Percentiles rank a stretch among this genome's conserved stretches.
Evolutionary conservation across 352 stramenopile genomes (phyloP).

Genomic region (Pythium sp.): DNA sequence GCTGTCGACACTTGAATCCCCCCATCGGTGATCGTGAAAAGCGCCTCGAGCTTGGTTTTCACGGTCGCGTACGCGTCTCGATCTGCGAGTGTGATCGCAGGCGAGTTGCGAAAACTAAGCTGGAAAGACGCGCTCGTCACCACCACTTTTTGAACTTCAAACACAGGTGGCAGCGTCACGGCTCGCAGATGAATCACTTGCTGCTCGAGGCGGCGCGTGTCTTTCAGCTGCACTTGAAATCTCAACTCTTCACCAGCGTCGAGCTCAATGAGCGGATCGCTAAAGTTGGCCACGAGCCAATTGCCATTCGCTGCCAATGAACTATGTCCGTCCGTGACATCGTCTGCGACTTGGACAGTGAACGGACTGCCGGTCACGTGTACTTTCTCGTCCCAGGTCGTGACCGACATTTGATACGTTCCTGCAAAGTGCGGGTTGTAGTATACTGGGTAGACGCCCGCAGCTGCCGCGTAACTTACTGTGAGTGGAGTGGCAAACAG

Average conservation of each 20-base stretch:
- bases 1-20: slow-evolving; percentile 74
- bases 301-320: slow-evolving; percentile 67
- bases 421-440: slow-evolving; percentile 92
- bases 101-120: slow-evolving; percentile 62
- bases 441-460: slow-evolving; percentile 88
- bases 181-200: slow-evolving; percentile 63
- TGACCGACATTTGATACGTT: slow-evolving; percentile 88
- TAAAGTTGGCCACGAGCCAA: slow-evolving; percentile 69
- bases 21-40: slow-evolving; percentile 78
- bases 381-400: slow-evolving; percentile 45
- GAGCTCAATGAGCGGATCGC: slow-evolving; percentile 49
- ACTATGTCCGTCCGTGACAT: slow-evolving; percentile 62
- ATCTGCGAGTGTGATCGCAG: slow-evolving; percentile 30
- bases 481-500: slow-evolving; percentile 45
- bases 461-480: slow-evolving; percentile 45
- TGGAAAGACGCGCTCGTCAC: slow-evolving; percentile 37
- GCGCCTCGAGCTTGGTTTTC: slow-evolving; percentile 58
- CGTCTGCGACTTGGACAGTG: slow-evolving; percentile 73
- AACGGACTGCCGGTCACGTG: slow-evolving; percentile 91
- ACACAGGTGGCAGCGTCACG: slow-evolving; percentile 38
- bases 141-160: slow-evolving; percentile 59
- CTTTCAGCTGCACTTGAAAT: slow-evolving; percentile 92
- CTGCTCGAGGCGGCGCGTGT: slow-evolving; percentile 68
- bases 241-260: slow-evolving; percentile 42
- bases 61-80: slow-evolving; percentile 43